These are phyloP conservation scores for Rhodotorula taiwanensis DNA, from an alignment of 768 basidiomycete genomes.

Conservation along the genomic window DNA sequence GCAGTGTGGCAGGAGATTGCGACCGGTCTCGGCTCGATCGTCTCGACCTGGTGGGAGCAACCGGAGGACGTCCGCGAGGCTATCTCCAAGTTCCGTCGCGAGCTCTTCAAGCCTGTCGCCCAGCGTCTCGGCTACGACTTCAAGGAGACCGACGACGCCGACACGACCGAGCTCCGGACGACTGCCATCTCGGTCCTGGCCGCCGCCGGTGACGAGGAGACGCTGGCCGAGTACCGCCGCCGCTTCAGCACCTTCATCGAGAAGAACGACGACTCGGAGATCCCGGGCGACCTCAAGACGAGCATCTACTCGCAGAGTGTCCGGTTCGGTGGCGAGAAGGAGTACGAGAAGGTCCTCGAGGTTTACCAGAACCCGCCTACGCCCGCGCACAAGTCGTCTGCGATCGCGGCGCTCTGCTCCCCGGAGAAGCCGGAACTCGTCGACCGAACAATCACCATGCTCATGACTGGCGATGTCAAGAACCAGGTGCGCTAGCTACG, in stretches of 20 bases:
- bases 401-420: conserved; percentile 60
- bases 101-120: conserved; percentile 62
- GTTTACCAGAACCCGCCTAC: conserved; percentile 68
- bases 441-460: conserved; percentile 33
- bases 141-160: conserved; percentile 58
- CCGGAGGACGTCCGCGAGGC: conserved; percentile 52
- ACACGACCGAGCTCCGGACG: conserved; percentile 65
- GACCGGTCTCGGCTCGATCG: conserved; percentile 53
- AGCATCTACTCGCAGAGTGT: conserved; percentile 53
- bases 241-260: conserved; percentile 67
- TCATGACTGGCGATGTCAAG: conserved; percentile 53
- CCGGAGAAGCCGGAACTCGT: conserved; percentile 56
- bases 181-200: conserved; percentile 60
- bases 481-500: conserved; percentile 44
- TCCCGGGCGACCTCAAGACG: conserved; percentile 70
- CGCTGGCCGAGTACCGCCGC: conserved; percentile 62
- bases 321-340: conserved; percentile 62
- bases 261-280: conserved; percentile 65
- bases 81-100: conserved; percentile 42
- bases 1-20: conserved; percentile 67
- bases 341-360: conserved; percentile 59
- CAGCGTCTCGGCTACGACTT: conserved; percentile 73
- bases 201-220: conserved; percentile 48
- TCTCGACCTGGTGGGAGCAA: conserved; percentile 78
- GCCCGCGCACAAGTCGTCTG: conserved; percentile 61